Percentiles rank a stretch among this genome's conserved stretches.
These are phyloP conservation scores for Suillus sp. DNA, from an alignment of 768 basidiomycete species.

Conservation along the genomic window DNA sequence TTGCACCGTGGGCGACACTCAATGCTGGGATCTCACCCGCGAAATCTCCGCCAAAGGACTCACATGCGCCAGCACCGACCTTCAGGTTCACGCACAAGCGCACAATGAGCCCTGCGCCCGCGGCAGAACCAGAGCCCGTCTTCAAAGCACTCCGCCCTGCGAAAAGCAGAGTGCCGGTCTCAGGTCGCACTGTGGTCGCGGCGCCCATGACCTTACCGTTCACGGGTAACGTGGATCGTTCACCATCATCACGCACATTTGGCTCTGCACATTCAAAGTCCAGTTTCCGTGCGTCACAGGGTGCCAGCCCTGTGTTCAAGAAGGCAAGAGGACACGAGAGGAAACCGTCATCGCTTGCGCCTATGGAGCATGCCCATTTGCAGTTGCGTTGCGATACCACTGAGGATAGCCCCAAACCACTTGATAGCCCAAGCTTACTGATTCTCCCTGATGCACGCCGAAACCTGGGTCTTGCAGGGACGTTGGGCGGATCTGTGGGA, in stretches of 20 bases:
- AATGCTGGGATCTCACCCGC: conserved; percentile 41
- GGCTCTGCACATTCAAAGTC: conserved; percentile 38
- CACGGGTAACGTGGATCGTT: conserved; percentile 26
- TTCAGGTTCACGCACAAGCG: conserved; percentile 46
- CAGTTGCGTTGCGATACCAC: conserved; percentile 3
- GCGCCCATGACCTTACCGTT: conserved; percentile 18
- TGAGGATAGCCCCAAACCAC: neutral
- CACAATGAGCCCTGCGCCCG: conserved; percentile 59
- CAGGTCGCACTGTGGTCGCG: conserved; percentile 25
- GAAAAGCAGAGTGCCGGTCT: conserved; percentile 28
- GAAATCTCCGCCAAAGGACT: conserved; percentile 28
- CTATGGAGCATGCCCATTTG: conserved; percentile 18
- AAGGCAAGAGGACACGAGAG: conserved; percentile 27
- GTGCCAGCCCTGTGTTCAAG: conserved; percentile 39
- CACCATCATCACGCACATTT: conserved; percentile 40
- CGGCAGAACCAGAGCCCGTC: conserved; percentile 56
- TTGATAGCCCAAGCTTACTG: conserved; percentile 32
- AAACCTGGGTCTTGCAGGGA: conserved; percentile 64
- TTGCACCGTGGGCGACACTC: conserved; percentile 62
- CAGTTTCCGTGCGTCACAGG: conserved; percentile 23
- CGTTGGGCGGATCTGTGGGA: conserved; percentile 62
- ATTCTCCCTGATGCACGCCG: conserved; percentile 55
- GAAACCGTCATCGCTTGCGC: conserved; percentile 29
- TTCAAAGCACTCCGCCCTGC: conserved; percentile 63
- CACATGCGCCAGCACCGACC: conserved; percentile 31